Base-by-base conservation (phyloP, 768 basidiomycete species). In the Zangia roseola region DNA sequence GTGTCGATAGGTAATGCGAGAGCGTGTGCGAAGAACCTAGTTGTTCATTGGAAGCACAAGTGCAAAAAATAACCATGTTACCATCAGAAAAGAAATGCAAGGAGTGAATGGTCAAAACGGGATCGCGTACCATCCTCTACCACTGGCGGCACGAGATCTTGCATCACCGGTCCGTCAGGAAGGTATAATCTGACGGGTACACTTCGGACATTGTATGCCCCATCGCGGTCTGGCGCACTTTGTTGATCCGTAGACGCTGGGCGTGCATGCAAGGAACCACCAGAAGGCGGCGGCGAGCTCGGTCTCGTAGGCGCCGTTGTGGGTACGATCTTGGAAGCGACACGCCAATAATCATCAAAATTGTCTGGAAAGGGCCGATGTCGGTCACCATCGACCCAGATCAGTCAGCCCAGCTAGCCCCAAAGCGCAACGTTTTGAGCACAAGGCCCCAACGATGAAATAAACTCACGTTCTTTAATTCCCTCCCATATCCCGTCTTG, bases 401-500 rank as follows among this genome's bases (percentile, higher is more conserved):
- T 49, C 41, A 54, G 57, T 62, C 48, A 59, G 60, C 54, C 56
- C 58, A 49, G 55, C 54, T 54, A 54, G 47, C 50, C 20, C 53
- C 52, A 19, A 54, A n/a, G 39, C 16, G 33, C 30, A 16, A 33
- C 40, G 41, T 35, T 43, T 54, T 46, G 55, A 63, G 61, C 61
- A 40, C 55, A 45, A 50, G 53, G 53, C 61, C 49, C 55, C 25
- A 31, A 47, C 26, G 43, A 51, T 16, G 19, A 40, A 36, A n/a
- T 49, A 38, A 12, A 73, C 93, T 71, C 64, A 97, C 95, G 91
- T 60, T 92, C 88, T 71, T 87, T 86, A 54, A 99, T 88, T 8
- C 94, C 94, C 59, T 97, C 93, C 97, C 97, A 99, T 47, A 97
- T 81, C 1, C 86, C 92, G 64, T 99, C 97, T 64, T 98, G 91